Percentiles rank a stretch among this genome's conserved stretches.
These are phyloP conservation scores for Globisporangium rhizosaccharum DNA, from an alignment of 352 stramenopile species.

Conservation along the genomic window DNA sequence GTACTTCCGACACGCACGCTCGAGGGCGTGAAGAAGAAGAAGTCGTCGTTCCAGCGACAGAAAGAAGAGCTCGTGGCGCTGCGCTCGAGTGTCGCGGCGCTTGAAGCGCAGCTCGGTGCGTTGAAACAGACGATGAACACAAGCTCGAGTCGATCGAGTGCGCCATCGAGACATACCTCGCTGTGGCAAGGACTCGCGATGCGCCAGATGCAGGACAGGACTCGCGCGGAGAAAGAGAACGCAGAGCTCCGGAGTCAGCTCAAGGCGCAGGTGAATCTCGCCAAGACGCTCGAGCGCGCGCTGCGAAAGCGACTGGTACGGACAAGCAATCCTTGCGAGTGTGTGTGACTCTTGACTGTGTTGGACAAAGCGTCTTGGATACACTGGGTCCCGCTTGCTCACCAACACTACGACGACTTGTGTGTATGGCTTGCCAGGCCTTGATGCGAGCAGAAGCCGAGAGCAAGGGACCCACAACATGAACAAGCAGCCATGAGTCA, in stretches of 20 bases:
- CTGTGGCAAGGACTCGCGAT: conserved; percentile 4
- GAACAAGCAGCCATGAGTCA: background rate
- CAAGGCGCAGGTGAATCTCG: conserved; percentile 4
- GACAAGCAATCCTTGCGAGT: background rate
- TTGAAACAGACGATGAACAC: background rate
- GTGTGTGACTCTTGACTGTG: background rate
- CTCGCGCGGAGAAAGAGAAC: conserved; percentile 2
- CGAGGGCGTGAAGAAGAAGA: background rate
- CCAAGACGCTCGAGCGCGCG: conserved; percentile 5
- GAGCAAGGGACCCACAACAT: background rate
- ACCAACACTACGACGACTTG: background rate
- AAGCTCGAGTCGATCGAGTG: no score
- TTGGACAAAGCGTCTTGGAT: no score
- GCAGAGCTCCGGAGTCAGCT: background rate
- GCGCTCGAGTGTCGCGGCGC: conserved; percentile 1
- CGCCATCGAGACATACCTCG: background rate
- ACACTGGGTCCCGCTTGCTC: no score
- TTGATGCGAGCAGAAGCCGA: background rate
- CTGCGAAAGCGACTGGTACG: conserved; percentile 8
- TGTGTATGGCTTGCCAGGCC: background rate
- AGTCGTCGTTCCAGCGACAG: conserved; percentile 10
- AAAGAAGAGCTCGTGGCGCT: conserved; percentile 1
- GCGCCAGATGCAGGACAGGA: conserved; percentile 1
- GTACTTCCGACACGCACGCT: background rate
- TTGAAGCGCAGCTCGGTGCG: background rate